Evolutionary conservation across 768 basidiomycete genomes (phyloP), one percentile per base, ranked within the genome.

Genomic region (Austroboletus eburneus): DNA sequence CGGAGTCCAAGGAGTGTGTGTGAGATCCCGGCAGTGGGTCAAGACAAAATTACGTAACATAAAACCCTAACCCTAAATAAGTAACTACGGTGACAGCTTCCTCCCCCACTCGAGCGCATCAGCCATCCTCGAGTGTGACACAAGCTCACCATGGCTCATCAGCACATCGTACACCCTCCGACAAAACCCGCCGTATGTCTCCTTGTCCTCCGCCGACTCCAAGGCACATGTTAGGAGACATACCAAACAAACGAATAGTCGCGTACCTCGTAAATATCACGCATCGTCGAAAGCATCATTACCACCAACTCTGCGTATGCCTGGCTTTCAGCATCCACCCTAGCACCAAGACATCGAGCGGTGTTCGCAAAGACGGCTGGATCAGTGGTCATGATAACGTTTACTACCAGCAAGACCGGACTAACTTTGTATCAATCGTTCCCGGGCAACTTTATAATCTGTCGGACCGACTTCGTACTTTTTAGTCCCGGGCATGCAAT

Each of bases 271-370:
- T 68, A 65, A 32, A 72, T 72, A 24, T 70, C 68, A 18, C 75
- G 66, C 77, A 85, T 79, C 2, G 73, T 63, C 18, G 75, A 72
- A 23, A 83, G 66, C 65, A 82, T 72, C 29, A 54, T 66, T 5
- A 72, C 66, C 39, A 74, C 65, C 41, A 71, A 65, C 5, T 71
- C 70, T 14, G 72, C 55, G 36, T 72, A 75, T 17, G 47, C 56
- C 45, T 73, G 61, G 54, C 72, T 70, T 48, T 68, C 62, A 23
- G 61, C 53, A 23, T 54, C 57, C 42, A 70, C 33, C 45, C 67
- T 63, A 27, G 50, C 43, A 16, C 51, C 59, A 44, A 81, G 59
- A n/a, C 59, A 55, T 3, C 60, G 49, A 21, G 73, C 68, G 7
- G 76, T 41, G 48, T 79, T 78, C 2, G 55, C 52, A 39, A 81